Evolutionary conservation across 108 stramenopile genomes (phyloP).

Genomic region (Chaetoceros tenuissimus): DNA sequence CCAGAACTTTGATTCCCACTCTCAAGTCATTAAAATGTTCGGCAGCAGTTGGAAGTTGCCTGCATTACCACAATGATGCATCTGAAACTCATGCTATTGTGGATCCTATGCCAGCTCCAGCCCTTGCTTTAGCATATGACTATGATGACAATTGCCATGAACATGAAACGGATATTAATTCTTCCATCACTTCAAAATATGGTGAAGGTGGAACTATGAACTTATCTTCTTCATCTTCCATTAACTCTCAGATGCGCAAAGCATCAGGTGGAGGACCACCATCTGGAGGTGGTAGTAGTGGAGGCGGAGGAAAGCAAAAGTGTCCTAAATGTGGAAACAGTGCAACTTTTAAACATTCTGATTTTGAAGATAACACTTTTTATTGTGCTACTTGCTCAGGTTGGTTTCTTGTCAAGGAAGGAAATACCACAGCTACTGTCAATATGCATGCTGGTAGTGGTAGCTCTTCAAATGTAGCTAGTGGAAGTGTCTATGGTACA

Average conservation of each 20-base stretch:
- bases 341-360: conserved; percentile 53
- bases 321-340: conserved; percentile 73
- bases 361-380: conserved; percentile 61
- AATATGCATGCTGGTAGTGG: conserved; percentile 1
- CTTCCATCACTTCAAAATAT: neutral
- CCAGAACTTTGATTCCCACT: too few relatives aligned
- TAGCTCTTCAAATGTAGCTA: neutral
- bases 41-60: too few relatives aligned
- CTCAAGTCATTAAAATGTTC: too few relatives aligned
- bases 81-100: neutral
- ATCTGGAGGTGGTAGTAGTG: conserved; percentile 15
- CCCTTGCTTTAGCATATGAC: conserved; percentile 10
- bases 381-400: conserved; percentile 86
- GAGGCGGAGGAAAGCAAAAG: conserved; percentile 32
- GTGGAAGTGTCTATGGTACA: conserved; percentile 1
- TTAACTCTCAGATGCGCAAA: neutral
- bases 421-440: conserved; percentile 4
- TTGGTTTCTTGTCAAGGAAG: conserved; percentile 52
- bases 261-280: conserved; percentile 10
- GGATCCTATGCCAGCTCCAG: conserved; percentile 3
- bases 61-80: conserved; percentile 3
- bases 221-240: neutral
- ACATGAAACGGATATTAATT: neutral
- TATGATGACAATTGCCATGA: conserved; percentile 8
- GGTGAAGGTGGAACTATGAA: conserved; percentile 1